phyloP scores from a whole-genome alignment of 208 protist genomes.

The Trypanosoma platydactyli region DNA sequence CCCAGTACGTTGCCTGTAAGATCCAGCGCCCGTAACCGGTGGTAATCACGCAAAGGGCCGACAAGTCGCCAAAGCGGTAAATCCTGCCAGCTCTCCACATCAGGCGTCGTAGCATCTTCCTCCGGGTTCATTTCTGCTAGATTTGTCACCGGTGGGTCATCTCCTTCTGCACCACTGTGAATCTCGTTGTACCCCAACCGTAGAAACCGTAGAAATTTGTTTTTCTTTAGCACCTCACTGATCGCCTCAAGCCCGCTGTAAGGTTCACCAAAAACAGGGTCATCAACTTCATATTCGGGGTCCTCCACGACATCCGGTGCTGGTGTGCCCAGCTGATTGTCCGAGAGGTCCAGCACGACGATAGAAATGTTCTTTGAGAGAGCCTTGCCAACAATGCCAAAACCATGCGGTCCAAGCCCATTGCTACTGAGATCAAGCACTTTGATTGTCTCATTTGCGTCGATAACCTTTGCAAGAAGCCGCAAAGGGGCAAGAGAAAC shows the following conservation, averaged over 20 bases:
- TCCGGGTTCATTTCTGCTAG: constrained; percentile 43
- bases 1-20: constrained; percentile 75
- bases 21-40: constrained; percentile 73
- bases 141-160: constrained; percentile 35
- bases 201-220: constrained; percentile 87
- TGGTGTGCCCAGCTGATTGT: constrained; percentile 50
- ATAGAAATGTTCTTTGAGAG: constrained; percentile 85
- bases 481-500: constrained; percentile 50
- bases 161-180: constrained; percentile 73
- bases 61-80: constrained; percentile 77
- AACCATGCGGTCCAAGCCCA: constrained; percentile 63
- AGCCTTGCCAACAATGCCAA: constrained; percentile 84
- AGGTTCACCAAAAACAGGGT: constrained; percentile 81
- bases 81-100: constrained; percentile 58
- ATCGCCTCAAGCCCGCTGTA: constrained; percentile 78
- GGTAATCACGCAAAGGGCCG: constrained; percentile 67
- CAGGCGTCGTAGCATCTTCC: constrained; percentile 32
- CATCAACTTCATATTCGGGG: constrained; percentile 66
- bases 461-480: constrained; percentile 59
- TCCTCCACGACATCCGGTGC: constrained; percentile 69
- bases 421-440: constrained; percentile 83
- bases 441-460: constrained; percentile 75
- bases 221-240: constrained; percentile 87
- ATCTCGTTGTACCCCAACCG: constrained; percentile 75
- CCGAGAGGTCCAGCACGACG: constrained; percentile 64